Base-by-base conservation (phyloP, 148 eudicot species). In the Amaranthus palmeri region DNA sequence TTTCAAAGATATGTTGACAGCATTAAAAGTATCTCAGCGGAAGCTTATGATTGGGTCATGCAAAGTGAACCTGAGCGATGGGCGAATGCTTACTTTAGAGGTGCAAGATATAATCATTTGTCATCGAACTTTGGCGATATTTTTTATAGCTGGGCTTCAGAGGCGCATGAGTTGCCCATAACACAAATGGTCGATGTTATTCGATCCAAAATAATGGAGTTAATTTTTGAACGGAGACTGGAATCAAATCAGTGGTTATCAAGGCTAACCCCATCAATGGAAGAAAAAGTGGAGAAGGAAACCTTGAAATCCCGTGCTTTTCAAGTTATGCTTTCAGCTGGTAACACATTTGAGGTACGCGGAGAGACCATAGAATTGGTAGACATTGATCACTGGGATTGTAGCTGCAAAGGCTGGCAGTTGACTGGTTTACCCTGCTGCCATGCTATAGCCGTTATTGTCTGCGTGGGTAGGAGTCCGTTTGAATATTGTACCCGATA, bases 381-480 rank as follows among this genome's bases (percentile, higher is more conserved):
- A 18, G 91, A 93, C 66, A 75, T 91, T 52, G 91, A 91, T 72
- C 81, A 70, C 10, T 89, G 83, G 81, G 87, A 79, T 59, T 93
- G 98, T 78, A 89, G 91, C 61, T 93, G 98, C 80, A 91, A 78
- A 83, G 86, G 80, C 11, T 93, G 97, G 98, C 96, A 89, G 81
- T 79, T 91, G 55, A 82, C 81, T 11, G 98, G 98, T 10, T 58
- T 93, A 63, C 98, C 98, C 75, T 93, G 98, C 73, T 87, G 89
- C 78, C 98, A 93, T 73, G 92, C 97, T 3, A 40, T 88, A 74
- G 87, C 91, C 9, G 91, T 89, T 58, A 81, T 93, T 58, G 79
- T 81, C 50, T 88, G 91, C 46, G 70, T 86, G 45, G 82, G 80
- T 17, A 88, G 83, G 41, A 81, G 76, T 64, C 84, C 83, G 5